Conservation (phyloP, 2,329 filamentous ascomycete species). For the Calonectria henricotiae region DNA sequence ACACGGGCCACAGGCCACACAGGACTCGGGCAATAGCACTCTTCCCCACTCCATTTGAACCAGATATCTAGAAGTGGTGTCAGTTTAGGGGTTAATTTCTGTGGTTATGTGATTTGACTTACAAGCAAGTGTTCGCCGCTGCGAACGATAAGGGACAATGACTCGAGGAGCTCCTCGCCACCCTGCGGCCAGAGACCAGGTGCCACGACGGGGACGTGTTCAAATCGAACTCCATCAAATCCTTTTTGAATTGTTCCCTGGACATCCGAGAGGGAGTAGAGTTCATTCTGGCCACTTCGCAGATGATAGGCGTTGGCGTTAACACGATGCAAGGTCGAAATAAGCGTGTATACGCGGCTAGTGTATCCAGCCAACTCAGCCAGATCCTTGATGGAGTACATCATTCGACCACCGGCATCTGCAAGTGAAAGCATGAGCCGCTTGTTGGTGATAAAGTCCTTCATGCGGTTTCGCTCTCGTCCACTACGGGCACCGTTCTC, state of each 20-base stretch:
- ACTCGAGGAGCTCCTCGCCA: conserved; percentile 92
- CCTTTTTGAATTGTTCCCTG: conserved; percentile 96
- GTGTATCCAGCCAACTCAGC: conserved; percentile 97
- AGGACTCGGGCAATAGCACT: conserved; percentile 89
- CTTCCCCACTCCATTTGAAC: conserved; percentile 95
- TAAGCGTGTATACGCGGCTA: conserved; percentile 94
- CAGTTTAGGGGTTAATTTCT: conserved; percentile 31
- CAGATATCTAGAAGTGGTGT: conserved; percentile 77
- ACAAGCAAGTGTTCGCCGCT: conserved; percentile 90
- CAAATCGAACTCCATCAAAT: conserved; percentile 93
- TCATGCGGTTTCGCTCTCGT: conserved; percentile 90
- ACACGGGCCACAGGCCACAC: conserved; percentile 95
- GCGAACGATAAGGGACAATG: conserved; percentile 89
- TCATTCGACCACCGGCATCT: conserved; percentile 97
- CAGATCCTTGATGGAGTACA: conserved; percentile 99
- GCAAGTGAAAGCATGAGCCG: conserved; percentile 97
- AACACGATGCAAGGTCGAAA: conserved; percentile 93
- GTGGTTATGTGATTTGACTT: conserved; percentile 48
- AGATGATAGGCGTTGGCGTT: conserved; percentile 91
- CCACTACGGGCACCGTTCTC: conserved; percentile 68
- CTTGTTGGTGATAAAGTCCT: conserved; percentile 99
- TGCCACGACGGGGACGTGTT: conserved; percentile 93
- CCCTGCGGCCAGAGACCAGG: conserved; percentile 90
- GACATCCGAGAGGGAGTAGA: conserved; percentile 91
- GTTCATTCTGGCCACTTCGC: conserved; percentile 78